phyloP scores from a whole-genome alignment of 768 basidiomycete species.

The Hirschioporus abietinus region DNA sequence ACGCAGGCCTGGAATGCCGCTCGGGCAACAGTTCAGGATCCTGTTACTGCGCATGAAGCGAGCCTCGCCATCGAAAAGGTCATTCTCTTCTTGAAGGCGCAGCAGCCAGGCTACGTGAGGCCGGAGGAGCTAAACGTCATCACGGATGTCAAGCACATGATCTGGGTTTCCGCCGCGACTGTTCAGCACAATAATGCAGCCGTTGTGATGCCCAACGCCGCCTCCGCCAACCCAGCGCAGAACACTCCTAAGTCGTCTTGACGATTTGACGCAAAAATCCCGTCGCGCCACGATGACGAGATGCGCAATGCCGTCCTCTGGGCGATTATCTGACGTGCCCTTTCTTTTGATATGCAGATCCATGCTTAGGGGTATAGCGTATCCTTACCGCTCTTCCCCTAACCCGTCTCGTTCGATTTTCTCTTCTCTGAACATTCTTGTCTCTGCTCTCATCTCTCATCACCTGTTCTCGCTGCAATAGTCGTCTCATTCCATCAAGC shows the following conservation, averaged over 20 bases:
- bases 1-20: neutral
- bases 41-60: constrained; percentile 41
- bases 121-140: constrained; percentile 2
- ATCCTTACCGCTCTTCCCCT: neutral
- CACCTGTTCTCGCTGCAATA: neutral
- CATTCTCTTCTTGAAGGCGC: constrained; percentile 46
- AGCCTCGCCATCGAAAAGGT: constrained; percentile 52
- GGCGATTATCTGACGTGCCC: neutral
- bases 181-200: neutral
- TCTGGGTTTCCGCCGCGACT: constrained; percentile 2
- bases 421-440: neutral
- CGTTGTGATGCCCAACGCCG: neutral
- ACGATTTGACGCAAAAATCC: neutral
- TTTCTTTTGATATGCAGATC: neutral
- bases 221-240: neutral
- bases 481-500: neutral
- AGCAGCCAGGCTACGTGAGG: constrained; percentile 17
- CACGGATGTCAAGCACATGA: neutral
- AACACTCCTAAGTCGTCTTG: neutral
- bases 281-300: neutral
- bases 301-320: neutral
- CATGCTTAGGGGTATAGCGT: neutral
- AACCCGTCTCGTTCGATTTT: neutral
- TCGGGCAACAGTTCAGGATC: neutral
- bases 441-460: constrained; percentile 1